Evolutionary conservation across 2,329 filamentous ascomycete genomes (phyloP).

Genomic region (Colletotrichum tabaci): DNA sequence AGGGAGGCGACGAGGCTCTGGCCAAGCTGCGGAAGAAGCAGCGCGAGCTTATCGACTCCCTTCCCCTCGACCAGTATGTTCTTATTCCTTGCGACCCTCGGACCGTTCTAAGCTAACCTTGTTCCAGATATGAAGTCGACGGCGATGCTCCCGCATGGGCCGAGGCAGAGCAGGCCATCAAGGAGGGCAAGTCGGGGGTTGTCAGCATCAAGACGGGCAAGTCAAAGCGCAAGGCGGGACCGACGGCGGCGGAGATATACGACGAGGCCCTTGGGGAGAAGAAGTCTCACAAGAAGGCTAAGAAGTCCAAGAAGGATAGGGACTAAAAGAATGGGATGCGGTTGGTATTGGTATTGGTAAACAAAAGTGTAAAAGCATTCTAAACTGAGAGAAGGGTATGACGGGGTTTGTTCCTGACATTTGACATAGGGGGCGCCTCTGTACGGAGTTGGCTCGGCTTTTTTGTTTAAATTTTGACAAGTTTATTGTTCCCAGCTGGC

Average conservation of each 20-base stretch:
- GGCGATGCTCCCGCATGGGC: constrained; percentile 74
- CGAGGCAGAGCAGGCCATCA: constrained; percentile 83
- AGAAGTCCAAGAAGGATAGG: constrained; percentile 54
- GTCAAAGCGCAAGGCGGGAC: constrained; percentile 79
- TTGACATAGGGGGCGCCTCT: constrained; percentile 24
- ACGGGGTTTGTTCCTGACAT: constrained; percentile 25
- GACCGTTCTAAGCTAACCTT: constrained; percentile 37
- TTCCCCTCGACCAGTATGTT: constrained; percentile 88
- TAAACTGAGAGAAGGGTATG: constrained; percentile 27
- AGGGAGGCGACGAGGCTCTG: constrained; percentile 84
- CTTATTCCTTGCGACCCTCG: not conserved
- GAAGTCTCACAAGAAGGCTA: constrained; percentile 69
- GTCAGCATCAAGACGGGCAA: constrained; percentile 89
- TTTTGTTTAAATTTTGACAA: constrained; percentile 14
- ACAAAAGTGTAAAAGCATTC: constrained; percentile 39
- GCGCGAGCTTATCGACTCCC: constrained; percentile 88
- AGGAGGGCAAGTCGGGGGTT: constrained; percentile 71
- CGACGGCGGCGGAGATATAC: constrained; percentile 73
- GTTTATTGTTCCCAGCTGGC: not conserved
- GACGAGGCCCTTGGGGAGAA: constrained; percentile 72
- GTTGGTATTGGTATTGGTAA: constrained; percentile 6
- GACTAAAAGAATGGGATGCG: constrained; percentile 5
- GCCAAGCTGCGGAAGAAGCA: constrained; percentile 83
- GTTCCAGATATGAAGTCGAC: constrained; percentile 74
- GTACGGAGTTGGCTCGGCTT: constrained; percentile 37